Evolutionary conservation across 176 grass and related monocot species (phyloP), one percentile per base, ranked within the genome.

Genomic region (Lolium multiflorum): DNA sequence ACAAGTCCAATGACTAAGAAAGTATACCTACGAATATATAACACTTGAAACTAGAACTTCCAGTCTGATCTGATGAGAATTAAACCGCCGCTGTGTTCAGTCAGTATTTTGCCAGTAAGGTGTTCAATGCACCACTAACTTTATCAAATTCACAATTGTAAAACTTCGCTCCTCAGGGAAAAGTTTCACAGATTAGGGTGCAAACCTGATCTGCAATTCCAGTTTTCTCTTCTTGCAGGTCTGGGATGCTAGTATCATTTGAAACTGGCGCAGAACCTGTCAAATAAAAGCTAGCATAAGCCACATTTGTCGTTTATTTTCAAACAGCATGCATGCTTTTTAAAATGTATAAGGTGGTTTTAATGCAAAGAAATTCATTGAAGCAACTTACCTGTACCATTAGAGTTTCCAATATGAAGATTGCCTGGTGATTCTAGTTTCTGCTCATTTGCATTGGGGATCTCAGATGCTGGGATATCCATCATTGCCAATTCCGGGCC

Each of bases 141-240:
- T 50, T 9, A 56, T 72, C 22, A 72, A 46, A 54, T 76, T 78
- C 35, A 62, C 10, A 56, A 68, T 1, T 11, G 11, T 52, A 22
- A 17, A 47, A 69, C 1, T 22, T 77, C 60, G 41, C 13, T 58
- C 49, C 31, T 46, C 11, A 9, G 5, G 46, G 15, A 74, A 73
- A 87, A 79, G 7, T 66, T 52, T 24, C n/a, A 52, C 4, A 18
- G 82, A 38, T 47, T 85, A 22, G 28, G 46, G 47, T 59, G 75
- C 84, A 91, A 80, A 91, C 89, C 89, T 91, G 57, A 60, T 21
- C 76, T 26, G 84, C 38, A 51, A 26, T 75, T 84, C 39, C 59
- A 52, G 58, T 43, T 80, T 67, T 67, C 14, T 39, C 25, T 56
- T 48, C 59, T 76, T 15, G 76, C 25, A 76, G 39, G n/a, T 11